Base-by-base conservation (phyloP, 2,329 filamentous ascomycete genomes). In the Cercospora beticola region DNA sequence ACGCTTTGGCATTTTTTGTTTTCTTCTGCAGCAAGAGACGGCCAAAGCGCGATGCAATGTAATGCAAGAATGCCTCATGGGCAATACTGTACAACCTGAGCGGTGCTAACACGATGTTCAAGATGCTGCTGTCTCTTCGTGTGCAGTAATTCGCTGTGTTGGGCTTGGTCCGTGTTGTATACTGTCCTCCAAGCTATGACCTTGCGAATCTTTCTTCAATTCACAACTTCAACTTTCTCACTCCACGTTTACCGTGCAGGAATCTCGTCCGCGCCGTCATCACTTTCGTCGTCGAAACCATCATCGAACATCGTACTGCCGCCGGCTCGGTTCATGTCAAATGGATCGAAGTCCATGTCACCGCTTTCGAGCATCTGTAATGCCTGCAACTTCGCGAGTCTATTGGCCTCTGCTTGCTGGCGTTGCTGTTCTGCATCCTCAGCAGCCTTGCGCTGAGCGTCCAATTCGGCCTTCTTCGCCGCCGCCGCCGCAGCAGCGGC, bases 381-480 rank as follows among this genome's bases (percentile, higher is more conserved):
- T 8, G 74, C 77, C 49, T 78, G 75, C 28, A 80, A 70, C 69
- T 79, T 79, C 9, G 79, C 79, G 4, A 74, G 68, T 7, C 78
- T 67, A 64, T 80, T 80, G 49, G 76, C 74, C 58, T 79, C 76
- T 16, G 75, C 75, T 43, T 73, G 71, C 10, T 63, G 64, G 16
- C 65, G 60, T 43, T 71, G 65, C 21, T 68, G 57, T 28, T 59
- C 66, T 21, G 58, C 62, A 8, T 52, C 30, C 10, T 52, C 58
- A 23, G 69, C 65, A 62, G 65, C 64, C 28, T 56, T 59, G 4
- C 43, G 63, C 54, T 59, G 46, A 4, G 49, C 63, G 8, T 59
- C 49, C 9, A 14, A 26, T 30, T 70, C 62, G 9, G 57, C 62
- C 5, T 57, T 64, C 14, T 66, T 61, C 26, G 68, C 61, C 3